Evolutionary conservation across 192 early-diverging fungal genomes (phyloP).

Genomic region (Backusella luteola): DNA sequence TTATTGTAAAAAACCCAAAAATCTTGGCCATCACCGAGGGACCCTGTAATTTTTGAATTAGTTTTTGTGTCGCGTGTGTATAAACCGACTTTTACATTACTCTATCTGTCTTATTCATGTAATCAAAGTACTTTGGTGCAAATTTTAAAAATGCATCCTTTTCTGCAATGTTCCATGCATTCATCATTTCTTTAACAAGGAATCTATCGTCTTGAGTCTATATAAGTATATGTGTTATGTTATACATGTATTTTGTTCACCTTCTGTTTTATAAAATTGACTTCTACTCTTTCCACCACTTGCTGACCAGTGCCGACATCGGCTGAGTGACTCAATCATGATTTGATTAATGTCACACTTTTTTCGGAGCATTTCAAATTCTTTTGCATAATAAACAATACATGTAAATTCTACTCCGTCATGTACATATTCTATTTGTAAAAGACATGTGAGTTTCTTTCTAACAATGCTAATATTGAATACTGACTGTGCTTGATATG

Average conservation of each 20-base stretch:
- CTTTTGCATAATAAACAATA: constrained; percentile 80
- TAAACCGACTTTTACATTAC: constrained; percentile 14
- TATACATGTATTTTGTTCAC: constrained; percentile 31
- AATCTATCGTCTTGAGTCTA: constrained; percentile 74
- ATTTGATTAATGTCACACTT: constrained; percentile 78
- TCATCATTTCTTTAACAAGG: constrained; percentile 83
- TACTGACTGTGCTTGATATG: constrained; percentile 61
- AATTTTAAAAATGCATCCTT: constrained; percentile 83
- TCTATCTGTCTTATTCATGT: constrained; percentile 62
- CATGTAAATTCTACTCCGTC: constrained; percentile 74
- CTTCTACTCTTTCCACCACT: constrained; percentile 89
- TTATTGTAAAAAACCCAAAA: constrained; percentile 87
- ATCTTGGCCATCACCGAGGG: constrained; percentile 83
- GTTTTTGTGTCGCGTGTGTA: neutral
- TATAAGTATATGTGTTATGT: neutral
- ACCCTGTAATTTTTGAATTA: constrained; percentile 23
- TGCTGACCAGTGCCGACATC: constrained; percentile 76
- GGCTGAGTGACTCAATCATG: constrained; percentile 76
- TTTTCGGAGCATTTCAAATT: constrained; percentile 83
- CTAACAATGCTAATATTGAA: neutral
- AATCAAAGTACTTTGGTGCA: constrained; percentile 89
- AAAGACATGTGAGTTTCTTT: neutral
- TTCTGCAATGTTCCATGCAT: constrained; percentile 72
- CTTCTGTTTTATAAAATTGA: constrained; percentile 77
- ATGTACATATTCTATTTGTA: constrained; percentile 58